phyloP scores from a whole-genome alignment of 768 basidiomycete species.

The Naganishia vaughanmartiniae region DNA sequence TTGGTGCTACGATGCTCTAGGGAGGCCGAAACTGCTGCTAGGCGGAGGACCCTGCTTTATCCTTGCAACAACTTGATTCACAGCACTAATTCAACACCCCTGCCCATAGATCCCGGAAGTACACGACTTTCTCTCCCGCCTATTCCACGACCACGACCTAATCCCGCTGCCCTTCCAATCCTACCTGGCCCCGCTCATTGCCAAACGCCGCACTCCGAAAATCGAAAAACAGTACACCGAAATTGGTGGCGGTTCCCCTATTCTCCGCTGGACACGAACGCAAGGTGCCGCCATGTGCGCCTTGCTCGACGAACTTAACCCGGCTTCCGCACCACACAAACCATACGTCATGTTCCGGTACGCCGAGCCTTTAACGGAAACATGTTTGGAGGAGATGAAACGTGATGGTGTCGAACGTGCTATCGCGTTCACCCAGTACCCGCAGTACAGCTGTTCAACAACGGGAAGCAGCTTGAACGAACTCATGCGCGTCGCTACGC shows the following conservation, averaged over 20 bases:
- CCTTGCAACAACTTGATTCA: no score
- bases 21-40: no score
- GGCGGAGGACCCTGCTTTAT: no score
- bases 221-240: conserved; percentile 92
- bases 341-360: conserved; percentile 92
- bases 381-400: conserved; percentile 77
- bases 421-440: conserved; percentile 95
- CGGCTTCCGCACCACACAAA: conserved; percentile 90
- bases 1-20: no score
- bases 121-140: conserved; percentile 81
- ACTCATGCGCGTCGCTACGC: conserved; percentile 57
- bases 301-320: conserved; percentile 90
- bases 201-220: conserved; percentile 78
- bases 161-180: conserved; percentile 93
- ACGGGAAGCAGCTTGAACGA: conserved; percentile 97
- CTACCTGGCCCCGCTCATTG: conserved; percentile 81
- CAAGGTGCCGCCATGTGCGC: conserved; percentile 88
- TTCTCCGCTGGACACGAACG: conserved; percentile 77
- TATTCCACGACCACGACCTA: conserved; percentile 87
- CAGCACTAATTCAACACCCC: conserved; percentile 17
- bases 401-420: conserved; percentile 87
- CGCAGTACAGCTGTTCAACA: conserved; percentile 96
- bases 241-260: conserved; percentile 96
- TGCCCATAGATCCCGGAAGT: conserved; percentile 77
- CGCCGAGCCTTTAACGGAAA: conserved; percentile 80